phyloP scores from a whole-genome alignment of 78 protist species.

The Bodo saltans region DNA sequence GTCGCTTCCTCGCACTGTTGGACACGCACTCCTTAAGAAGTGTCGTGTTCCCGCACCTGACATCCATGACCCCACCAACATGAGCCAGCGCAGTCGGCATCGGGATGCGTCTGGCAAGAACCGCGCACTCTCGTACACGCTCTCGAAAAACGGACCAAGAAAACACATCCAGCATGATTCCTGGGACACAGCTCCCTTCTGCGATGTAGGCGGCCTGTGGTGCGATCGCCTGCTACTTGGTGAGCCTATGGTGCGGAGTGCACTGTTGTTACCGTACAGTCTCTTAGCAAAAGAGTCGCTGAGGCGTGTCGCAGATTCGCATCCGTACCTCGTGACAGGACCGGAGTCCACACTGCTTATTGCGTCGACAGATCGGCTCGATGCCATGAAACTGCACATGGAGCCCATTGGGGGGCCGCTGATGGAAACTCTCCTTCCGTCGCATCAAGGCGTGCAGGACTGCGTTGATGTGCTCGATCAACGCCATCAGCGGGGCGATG shows the following conservation, averaged over 20 bases:
- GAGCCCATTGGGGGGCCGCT: too few relatives aligned
- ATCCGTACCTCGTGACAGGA: too few relatives aligned
- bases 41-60: not conserved
- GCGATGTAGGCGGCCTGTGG: not conserved
- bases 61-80: not conserved
- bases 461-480: too few relatives aligned
- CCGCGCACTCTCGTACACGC: not conserved
- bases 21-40: not conserved
- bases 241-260: not conserved
- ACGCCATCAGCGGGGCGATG: too few relatives aligned
- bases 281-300: too few relatives aligned
- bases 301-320: too few relatives aligned
- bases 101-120: not conserved
- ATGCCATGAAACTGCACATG: too few relatives aligned
- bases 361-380: too few relatives aligned
- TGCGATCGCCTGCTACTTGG: not conserved
- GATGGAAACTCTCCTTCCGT: too few relatives aligned
- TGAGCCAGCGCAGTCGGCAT: too few relatives aligned
- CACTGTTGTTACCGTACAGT: not conserved
- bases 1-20: not conserved
- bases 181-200: not conserved
- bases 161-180: not conserved
- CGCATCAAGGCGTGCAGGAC: too few relatives aligned
- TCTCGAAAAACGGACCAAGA: not conserved
- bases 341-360: too few relatives aligned